Conservation (phyloP, 2,329 filamentous ascomycete species). For the Clonostachys byssicola region DNA sequence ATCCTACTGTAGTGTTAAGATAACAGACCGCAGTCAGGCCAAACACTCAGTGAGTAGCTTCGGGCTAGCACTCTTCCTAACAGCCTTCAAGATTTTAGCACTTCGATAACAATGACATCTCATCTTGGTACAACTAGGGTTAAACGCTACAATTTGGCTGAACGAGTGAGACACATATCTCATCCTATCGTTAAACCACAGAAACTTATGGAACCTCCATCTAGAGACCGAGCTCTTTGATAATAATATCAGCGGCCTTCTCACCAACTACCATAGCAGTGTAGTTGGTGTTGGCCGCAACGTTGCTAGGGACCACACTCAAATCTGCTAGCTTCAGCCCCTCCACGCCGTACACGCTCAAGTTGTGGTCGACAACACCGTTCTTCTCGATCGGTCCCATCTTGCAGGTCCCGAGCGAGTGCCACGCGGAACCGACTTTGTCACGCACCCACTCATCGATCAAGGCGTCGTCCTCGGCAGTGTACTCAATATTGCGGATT, state of each 20-base stretch:
- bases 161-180: not conserved
- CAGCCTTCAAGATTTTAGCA: too few relatives aligned
- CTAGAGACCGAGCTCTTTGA: slow-evolving; percentile 12
- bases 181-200: not conserved
- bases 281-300: slow-evolving; percentile 37
- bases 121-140: not conserved
- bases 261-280: slow-evolving; percentile 40
- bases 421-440: slow-evolving; percentile 33
- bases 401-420: slow-evolving; percentile 33
- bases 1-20: too few relatives aligned
- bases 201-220: not conserved
- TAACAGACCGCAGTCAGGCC: too few relatives aligned
- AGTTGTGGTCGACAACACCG: slow-evolving; percentile 30
- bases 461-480: slow-evolving; percentile 38
- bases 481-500: slow-evolving; percentile 37
- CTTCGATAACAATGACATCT: too few relatives aligned
- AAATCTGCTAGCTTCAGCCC: slow-evolving; percentile 29
- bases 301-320: slow-evolving; percentile 28
- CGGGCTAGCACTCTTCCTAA: too few relatives aligned
- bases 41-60: too few relatives aligned
- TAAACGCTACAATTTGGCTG: not conserved
- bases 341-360: slow-evolving; percentile 31
- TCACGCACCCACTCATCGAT: slow-evolving; percentile 36
- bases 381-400: slow-evolving; percentile 28
- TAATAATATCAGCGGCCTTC: slow-evolving; percentile 26